Percentiles rank a stretch among this genome's conserved stretches.
Evolutionary conservation across 495 filamentous ascomycete species (phyloP).

Genomic region (Xylaria scruposa): DNA sequence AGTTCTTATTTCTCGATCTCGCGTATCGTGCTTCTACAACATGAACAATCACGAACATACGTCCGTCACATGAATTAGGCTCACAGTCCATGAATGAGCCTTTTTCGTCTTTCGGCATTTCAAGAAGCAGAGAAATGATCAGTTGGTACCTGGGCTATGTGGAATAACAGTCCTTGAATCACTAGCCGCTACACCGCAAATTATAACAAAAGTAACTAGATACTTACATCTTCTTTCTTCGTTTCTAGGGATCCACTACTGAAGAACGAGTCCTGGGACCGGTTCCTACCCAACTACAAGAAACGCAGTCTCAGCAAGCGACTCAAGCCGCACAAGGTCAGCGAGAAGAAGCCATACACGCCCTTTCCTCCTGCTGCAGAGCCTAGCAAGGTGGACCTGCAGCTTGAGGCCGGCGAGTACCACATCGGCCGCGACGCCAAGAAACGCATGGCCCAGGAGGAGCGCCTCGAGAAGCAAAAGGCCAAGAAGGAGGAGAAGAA

Average conservation of each 20-base stretch:
- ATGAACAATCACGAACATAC: background rate
- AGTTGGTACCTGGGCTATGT: background rate
- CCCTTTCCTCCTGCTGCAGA: slow-evolving; percentile 66
- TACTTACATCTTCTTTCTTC: background rate
- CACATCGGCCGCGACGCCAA: slow-evolving; percentile 92
- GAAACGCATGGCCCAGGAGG: slow-evolving; percentile 79
- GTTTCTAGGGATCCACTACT: slow-evolving; percentile 19
- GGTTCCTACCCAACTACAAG: slow-evolving; percentile 98
- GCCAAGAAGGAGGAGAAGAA: slow-evolving; percentile 88
- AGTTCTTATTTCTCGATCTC: background rate
- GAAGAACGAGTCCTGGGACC: slow-evolving; percentile 68
- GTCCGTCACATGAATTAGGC: background rate
- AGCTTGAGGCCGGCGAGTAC: slow-evolving; percentile 98
- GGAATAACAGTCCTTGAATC: background rate
- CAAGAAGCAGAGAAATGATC: background rate
- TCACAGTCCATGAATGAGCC: background rate
- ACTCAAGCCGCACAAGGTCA: slow-evolving; percentile 80
- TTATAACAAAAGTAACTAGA: background rate
- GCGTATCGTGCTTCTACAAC: background rate
- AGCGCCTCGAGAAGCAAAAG: slow-evolving; percentile 79
- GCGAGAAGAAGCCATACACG: slow-evolving; percentile 95
- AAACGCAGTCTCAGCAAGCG: slow-evolving; percentile 89
- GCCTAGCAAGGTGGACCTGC: slow-evolving; percentile 91
- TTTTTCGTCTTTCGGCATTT: background rate
- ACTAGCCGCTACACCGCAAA: background rate